A percentile compares a stretch with the other conserved stretches of the same genome.
phyloP scores from a whole-genome alignment of 169 alveolate genomes.

The Plasmodium blacklocki region DNA sequence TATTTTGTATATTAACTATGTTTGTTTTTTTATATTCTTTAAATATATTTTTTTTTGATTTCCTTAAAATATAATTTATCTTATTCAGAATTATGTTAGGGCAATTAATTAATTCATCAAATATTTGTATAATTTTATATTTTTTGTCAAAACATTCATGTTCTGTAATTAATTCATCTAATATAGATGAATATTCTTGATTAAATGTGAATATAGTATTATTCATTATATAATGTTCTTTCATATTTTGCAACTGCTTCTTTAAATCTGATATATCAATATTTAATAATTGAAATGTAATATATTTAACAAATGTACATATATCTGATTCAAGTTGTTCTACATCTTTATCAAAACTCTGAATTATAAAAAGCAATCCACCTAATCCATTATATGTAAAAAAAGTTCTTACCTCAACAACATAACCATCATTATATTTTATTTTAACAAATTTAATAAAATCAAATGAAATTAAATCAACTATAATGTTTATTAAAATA shows the following conservation, averaged over 20 bases:
- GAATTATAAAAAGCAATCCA: slow-evolving; percentile 66
- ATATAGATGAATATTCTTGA: slow-evolving; percentile 66
- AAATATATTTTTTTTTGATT: slow-evolving; percentile 40
- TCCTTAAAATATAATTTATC: slow-evolving; percentile 53
- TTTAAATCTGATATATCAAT: slow-evolving; percentile 35
- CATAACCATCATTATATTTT: slow-evolving; percentile 61
- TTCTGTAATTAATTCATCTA: slow-evolving; percentile 45
- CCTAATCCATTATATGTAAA: slow-evolving; percentile 55
- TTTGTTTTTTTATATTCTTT: slow-evolving; percentile 47
- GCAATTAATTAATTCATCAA: slow-evolving; percentile 72
- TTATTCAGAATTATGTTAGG: slow-evolving; percentile 60
- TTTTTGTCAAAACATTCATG: slow-evolving; percentile 70
- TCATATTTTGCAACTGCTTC: slow-evolving; percentile 43
- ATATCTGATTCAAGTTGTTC: slow-evolving; percentile 51
- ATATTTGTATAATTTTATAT: slow-evolving; percentile 66
- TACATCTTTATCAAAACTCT: slow-evolving; percentile 65
- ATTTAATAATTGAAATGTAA: slow-evolving; percentile 45
- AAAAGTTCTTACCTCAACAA: slow-evolving; percentile 56
- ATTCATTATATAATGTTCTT: slow-evolving; percentile 55
- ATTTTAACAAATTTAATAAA: slow-evolving; percentile 49
- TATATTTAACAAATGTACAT: slow-evolving; percentile 61
- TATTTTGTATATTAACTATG: neutral
- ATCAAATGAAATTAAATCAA: slow-evolving; percentile 65
- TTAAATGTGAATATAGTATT: slow-evolving; percentile 59
- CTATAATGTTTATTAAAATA: slow-evolving; percentile 49